These are phyloP conservation scores for Pseudogymnoascus sp. DNA, from an alignment of 2,329 filamentous ascomycete genomes.

Conservation along the genomic window DNA sequence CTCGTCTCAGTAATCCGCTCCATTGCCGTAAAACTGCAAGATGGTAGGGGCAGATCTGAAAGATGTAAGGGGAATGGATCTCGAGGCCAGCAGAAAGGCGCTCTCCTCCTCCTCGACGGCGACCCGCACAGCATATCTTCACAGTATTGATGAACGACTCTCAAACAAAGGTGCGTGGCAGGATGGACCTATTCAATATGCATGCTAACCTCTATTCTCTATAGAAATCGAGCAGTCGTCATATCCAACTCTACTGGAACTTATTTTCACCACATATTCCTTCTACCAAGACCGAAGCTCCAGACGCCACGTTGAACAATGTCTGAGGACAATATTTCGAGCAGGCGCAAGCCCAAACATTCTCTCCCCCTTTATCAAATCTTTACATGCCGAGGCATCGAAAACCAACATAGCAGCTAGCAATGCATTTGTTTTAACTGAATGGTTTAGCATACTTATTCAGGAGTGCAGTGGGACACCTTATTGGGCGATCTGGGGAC, in stretches of 20 bases:
- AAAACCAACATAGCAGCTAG: conserved; percentile 71
- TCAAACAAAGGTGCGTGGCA: conserved; percentile 43
- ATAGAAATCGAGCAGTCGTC: conserved; percentile 33
- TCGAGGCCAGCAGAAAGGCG: conserved; percentile 41
- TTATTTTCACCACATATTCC: conserved; percentile 81
- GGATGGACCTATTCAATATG: conserved; percentile 7
- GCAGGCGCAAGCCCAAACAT: conserved; percentile 48
- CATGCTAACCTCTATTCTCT: conserved; percentile 18
- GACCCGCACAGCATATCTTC: conserved; percentile 47
- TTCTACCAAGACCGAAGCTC: conserved; percentile 82
- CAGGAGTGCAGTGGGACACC: conserved; percentile 57
- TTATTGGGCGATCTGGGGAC: conserved; percentile 56
- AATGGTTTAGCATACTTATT: conserved; percentile 80
- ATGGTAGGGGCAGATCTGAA: conserved; percentile 41
- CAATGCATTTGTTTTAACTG: conserved; percentile 80
- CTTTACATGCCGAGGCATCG: conserved; percentile 62
- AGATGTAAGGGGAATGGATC: conserved; percentile 45
- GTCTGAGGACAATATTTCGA: conserved; percentile 61
- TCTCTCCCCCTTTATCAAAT: conserved; percentile 57
- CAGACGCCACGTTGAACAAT: conserved; percentile 73
- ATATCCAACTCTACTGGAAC: conserved; percentile 51
- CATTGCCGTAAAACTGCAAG: conserved; percentile 26
- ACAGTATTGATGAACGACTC: conserved; percentile 49
- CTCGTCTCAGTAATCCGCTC: not conserved
- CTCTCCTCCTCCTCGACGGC: conserved; percentile 57